Evolutionary conservation across 2,329 filamentous ascomycete genomes (phyloP), one percentile per base, ranked within the genome.

Genomic region (Aspergillus viridinutans): DNA sequence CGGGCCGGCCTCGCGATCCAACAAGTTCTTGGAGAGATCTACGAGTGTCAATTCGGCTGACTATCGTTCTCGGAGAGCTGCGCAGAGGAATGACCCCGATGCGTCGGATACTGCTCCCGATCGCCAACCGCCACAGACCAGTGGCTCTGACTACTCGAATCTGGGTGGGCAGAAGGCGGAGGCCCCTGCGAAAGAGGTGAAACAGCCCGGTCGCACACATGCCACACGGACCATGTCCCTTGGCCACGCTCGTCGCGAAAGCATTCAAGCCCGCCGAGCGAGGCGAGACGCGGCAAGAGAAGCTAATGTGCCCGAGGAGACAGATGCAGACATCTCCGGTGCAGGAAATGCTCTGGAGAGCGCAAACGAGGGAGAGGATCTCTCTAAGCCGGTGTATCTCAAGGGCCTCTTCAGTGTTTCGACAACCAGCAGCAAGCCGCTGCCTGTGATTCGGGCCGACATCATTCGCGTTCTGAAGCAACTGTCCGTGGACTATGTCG

Each of bases 331-430:
- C 56, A 77, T 90, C 26, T 84, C 82, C 20, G 79, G 77, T n/a
- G 77, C 77, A 42, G 77, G 79, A 1, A 80, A 82, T 57, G 79
- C 76, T 26, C 70, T 80, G 20, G 80, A 82, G 43, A 79, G 77
- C 51, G 74, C 74, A 12, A 77, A 76, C 38, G 73, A 76, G 49
- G 86, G 89, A 4, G 91, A 95, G 64, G 84, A 93, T 59, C 87
- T 93, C 53, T 75, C 76, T 14, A 97, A 96, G 72, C 94, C 94
- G 0, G 94, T 97, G 3, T 97, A 89, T 72, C 83, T 99, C 56
- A 99, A 97, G 75, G 94, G 94, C 4, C 81, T 99, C 20, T 97
- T 99, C 77, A 97, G 93, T 67, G 94, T 97, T 54, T 95, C 91
- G 3, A 99, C 94, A 0, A 99, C 94, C 6, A 97, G 92, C 57